Base-by-base conservation (phyloP, 192 early-diverging fungal genomes). In the Spizellomyces punctatus region DNA sequence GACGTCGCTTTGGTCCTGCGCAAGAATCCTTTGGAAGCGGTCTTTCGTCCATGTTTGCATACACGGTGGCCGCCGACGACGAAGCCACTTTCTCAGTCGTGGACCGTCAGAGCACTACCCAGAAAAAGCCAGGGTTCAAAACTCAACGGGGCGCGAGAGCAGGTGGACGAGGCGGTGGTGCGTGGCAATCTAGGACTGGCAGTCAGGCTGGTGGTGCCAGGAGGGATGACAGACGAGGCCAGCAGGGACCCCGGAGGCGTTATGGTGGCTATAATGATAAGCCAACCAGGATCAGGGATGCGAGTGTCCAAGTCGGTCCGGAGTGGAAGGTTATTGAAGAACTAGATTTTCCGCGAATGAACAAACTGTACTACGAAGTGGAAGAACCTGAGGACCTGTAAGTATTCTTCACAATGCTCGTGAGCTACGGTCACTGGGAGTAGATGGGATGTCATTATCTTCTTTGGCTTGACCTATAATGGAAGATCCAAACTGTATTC, bases 51-150 rank as follows among this genome's bases (percentile, higher is more conserved):
- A 87, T 91, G 12, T 99, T 99, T 76, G 86, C 87, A 57, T 98
- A 95, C 84, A 89, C 90, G 50, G 90, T 91, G 52, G 63, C 76
- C 14, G 92, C 86, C 44, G 91, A 94, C 71, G 96, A 99, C 74
- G 97, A 98, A 79, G 87, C 91, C 63, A 91, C 95, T 6, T 99
- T 99, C 89, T 94, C 94, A 19, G 90, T 97, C 66, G 96, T 96
- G 43, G 92, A 94, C 76, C 87, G 94, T 63, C 80, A 86, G 9
- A 75, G 84, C 63, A 80, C 87, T 36, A 78, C 78, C 76, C 91
- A 90, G 81, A 92, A 88, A 78, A 64, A 69, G 57, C 55, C 69
- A 22, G 75, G 75, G 17, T 58, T 56, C 52, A 65, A 59, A 47
- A 46, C 69, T 17, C 16, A 22, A 16, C 75, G 78, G 63, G 76